A percentile compares a stretch with the other conserved stretches of the same genome.
phyloP scores from a whole-genome alignment of 2,329 filamentous ascomycete species.

The Coleophoma cylindrospora region DNA sequence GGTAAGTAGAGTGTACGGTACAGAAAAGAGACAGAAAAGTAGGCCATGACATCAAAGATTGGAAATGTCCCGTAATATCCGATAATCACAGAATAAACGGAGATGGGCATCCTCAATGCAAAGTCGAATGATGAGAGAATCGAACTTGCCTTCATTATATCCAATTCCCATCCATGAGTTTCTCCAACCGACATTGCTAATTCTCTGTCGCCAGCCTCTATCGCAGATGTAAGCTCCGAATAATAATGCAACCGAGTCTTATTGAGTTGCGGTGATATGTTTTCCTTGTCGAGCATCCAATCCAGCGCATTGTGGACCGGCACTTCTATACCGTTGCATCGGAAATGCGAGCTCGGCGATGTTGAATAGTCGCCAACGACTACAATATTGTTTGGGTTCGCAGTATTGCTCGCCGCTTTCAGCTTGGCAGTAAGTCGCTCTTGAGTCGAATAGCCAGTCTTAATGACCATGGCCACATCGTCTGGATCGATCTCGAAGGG shows the following conservation, averaged over 20 bases:
- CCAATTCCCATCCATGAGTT: slow-evolving; percentile 7
- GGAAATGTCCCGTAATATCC: too few species aligned
- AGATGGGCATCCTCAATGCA: too few species aligned
- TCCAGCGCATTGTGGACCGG: slow-evolving; percentile 4
- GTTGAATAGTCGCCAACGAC: slow-evolving; percentile 6
- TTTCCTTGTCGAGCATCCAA: not conserved
- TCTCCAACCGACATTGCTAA: not conserved
- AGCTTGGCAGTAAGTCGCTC: slow-evolving; percentile 2
- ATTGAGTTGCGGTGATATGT: not conserved
- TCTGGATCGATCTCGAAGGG: not conserved
- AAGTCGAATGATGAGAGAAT: not conserved
- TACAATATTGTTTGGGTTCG: not conserved
- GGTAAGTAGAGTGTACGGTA: not conserved
- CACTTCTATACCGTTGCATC: not conserved
- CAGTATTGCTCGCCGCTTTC: not conserved
- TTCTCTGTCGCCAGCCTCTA: not conserved
- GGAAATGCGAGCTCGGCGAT: not conserved
- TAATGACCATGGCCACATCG: slow-evolving; percentile 3
- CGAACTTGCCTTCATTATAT: slow-evolving; percentile 10
- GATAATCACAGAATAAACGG: too few species aligned
- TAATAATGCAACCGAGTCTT: slow-evolving; percentile 1
- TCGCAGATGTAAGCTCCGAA: slow-evolving; percentile 1
- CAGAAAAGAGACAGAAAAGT: too few species aligned
- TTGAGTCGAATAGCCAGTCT: slow-evolving; percentile 6
- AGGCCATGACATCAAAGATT: too few species aligned